Conservation (phyloP, 257 asterid species). For the Jacaranda copaia region DNA sequence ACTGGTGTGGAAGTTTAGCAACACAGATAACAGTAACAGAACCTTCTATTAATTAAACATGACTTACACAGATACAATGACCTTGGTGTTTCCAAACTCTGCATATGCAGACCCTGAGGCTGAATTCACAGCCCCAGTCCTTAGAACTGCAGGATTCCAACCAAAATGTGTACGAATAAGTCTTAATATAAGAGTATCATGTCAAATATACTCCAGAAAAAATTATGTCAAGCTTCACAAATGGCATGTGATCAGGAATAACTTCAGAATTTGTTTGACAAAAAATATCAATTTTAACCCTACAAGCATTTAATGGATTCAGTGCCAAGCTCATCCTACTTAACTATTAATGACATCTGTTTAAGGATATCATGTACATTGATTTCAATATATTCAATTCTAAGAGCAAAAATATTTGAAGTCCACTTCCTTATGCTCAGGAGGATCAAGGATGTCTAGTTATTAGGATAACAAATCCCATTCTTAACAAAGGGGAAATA, state of each 20-base stretch:
- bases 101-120: constrained; percentile 99
- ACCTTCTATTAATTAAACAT: not conserved
- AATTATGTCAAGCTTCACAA: not conserved
- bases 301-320: not conserved
- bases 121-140: constrained; percentile 90
- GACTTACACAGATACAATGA: constrained; percentile 96
- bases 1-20: not conserved
- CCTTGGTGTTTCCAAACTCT: constrained; percentile 94
- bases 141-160: constrained; percentile 63
- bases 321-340: not conserved
- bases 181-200: constrained; percentile 18
- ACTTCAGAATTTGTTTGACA: not conserved
- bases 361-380: not conserved
- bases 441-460: not conserved
- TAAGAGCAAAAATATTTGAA: not conserved
- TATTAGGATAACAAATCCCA: not conserved
- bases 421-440: not conserved
- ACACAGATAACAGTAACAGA: constrained; percentile 7
- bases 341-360: not conserved
- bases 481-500: not conserved
- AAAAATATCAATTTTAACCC: not conserved
- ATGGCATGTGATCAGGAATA: not conserved
- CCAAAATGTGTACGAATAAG: constrained; percentile 20
- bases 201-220: constrained; percentile 3
- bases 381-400: not conserved